These are phyloP conservation scores for Spathaspora boniae DNA, from an alignment of 805 yeast species.

Conservation along the genomic window DNA sequence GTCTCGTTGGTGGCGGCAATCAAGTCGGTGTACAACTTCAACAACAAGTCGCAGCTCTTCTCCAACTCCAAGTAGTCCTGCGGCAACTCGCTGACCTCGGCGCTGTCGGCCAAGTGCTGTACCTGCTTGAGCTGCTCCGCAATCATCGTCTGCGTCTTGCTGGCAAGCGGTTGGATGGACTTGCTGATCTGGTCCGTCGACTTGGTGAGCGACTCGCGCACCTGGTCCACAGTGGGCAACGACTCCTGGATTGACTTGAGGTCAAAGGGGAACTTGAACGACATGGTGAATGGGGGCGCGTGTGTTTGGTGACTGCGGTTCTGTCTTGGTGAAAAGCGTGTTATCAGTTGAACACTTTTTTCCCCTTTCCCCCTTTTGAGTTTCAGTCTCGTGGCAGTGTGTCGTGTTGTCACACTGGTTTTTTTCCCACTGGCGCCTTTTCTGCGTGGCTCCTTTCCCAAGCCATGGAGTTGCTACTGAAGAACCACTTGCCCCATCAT, in stretches of 20 bases:
- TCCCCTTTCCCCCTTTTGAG: no score
- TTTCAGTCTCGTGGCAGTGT: no score
- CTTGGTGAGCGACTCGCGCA: slow-evolving; percentile 33
- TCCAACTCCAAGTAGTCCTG: slow-evolving; percentile 68
- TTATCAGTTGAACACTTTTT: no score
- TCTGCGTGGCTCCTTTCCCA: neutral
- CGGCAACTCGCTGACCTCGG: slow-evolving; percentile 72
- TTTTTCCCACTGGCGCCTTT: no score
- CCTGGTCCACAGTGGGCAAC: slow-evolving; percentile 37
- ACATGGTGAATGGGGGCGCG: slow-evolving; percentile 21
- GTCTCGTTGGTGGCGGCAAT: slow-evolving; percentile 46
- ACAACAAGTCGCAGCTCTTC: slow-evolving; percentile 60
- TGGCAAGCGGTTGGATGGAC: slow-evolving; percentile 50
- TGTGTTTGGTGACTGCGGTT: no score
- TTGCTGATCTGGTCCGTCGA: slow-evolving; percentile 44
- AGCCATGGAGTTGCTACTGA: neutral
- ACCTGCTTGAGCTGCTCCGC: slow-evolving; percentile 60
- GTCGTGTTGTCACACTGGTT: no score
- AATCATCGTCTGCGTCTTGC: slow-evolving; percentile 56
- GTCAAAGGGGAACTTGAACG: slow-evolving; percentile 39
- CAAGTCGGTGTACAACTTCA: slow-evolving; percentile 53
- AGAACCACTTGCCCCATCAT: slow-evolving; percentile 1
- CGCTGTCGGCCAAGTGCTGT: slow-evolving; percentile 36
- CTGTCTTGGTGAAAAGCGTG: no score
- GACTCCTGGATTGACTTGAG: slow-evolving; percentile 40